These are phyloP conservation scores for Mortierella sp. DNA, from an alignment of 371 early-diverging fungal genomes.

Conservation along the genomic window DNA sequence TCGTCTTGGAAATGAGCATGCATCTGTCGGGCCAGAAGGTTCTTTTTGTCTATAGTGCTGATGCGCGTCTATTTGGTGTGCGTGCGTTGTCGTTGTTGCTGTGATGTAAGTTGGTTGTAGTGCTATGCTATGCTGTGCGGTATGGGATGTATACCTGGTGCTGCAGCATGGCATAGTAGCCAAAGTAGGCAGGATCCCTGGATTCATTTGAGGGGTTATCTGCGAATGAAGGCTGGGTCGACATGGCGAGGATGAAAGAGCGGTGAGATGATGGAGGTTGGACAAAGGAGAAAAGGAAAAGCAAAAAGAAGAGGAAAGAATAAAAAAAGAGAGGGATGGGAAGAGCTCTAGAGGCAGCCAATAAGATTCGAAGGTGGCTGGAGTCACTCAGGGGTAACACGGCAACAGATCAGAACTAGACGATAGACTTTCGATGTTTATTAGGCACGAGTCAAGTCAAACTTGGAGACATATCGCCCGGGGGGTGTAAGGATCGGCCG, in stretches of 20 bases:
- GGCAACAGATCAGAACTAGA: not conserved
- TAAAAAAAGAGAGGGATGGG: conserved; percentile 1
- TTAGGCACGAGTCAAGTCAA: not conserved
- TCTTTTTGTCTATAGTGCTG: not conserved
- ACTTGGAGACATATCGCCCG: too few species aligned
- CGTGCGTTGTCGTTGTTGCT: not conserved
- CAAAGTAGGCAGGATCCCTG: conserved; percentile 89
- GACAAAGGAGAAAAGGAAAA: not conserved
- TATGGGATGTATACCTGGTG: conserved; percentile 86
- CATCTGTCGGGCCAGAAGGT: not conserved
- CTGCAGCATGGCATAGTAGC: conserved; percentile 95
- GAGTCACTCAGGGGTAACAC: not conserved
- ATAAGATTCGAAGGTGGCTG: not conserved
- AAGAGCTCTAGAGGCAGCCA: not conserved
- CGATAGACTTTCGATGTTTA: not conserved
- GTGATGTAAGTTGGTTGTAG: not conserved
- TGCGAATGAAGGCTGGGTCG: conserved; percentile 23
- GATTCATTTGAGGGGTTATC: conserved; percentile 70
- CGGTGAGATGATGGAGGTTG: not conserved
- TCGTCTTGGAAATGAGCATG: not conserved
- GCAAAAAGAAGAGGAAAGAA: not conserved
- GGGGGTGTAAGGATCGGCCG: not conserved
- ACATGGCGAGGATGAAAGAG: conserved; percentile 26
- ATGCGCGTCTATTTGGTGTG: not conserved
- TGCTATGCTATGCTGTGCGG: not conserved